Conservation (phyloP, 169 alveolate genomes). For the Plasmodium knowlesi region DNA sequence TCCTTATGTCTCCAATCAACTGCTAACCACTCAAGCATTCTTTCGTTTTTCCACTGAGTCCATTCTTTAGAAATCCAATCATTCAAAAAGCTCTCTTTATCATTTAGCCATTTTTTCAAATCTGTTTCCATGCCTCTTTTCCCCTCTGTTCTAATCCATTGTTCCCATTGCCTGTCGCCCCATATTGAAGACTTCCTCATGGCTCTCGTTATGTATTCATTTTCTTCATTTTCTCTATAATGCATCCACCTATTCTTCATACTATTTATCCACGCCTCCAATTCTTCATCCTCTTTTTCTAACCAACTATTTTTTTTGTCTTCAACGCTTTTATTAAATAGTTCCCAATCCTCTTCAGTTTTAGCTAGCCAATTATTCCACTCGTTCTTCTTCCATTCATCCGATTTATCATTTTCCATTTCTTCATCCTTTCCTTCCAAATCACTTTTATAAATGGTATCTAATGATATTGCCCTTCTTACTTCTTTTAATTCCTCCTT, state of each 20-base stretch:
- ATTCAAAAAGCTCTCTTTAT: not conserved
- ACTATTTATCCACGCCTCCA: not conserved
- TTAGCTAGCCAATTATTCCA: conserved; percentile 16
- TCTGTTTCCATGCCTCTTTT: not conserved
- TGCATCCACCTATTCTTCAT: conserved; percentile 7
- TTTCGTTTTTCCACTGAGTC: conserved; percentile 26
- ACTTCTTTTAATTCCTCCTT: not conserved
- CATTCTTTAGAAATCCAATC: not conserved
- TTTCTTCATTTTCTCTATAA: not conserved
- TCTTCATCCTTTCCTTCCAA: not conserved
- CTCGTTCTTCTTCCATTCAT: conserved; percentile 32
- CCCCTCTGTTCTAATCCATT: conserved; percentile 25
- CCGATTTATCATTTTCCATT: not conserved
- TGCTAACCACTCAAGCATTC: conserved; percentile 8
- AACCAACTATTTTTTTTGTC: conserved; percentile 11
- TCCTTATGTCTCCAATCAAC: conserved; percentile 25
- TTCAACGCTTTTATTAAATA: not conserved
- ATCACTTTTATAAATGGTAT: not conserved
- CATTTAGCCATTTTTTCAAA: conserved; percentile 13
- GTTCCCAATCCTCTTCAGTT: conserved; percentile 20
- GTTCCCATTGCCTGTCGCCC: conserved; percentile 13
- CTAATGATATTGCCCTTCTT: not conserved
- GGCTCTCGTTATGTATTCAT: not conserved
- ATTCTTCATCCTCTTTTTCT: conserved; percentile 6
- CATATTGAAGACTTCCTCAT: not conserved